Conservation (phyloP, 2,329 filamentous ascomycete species). For the Verticillium longisporum region DNA sequence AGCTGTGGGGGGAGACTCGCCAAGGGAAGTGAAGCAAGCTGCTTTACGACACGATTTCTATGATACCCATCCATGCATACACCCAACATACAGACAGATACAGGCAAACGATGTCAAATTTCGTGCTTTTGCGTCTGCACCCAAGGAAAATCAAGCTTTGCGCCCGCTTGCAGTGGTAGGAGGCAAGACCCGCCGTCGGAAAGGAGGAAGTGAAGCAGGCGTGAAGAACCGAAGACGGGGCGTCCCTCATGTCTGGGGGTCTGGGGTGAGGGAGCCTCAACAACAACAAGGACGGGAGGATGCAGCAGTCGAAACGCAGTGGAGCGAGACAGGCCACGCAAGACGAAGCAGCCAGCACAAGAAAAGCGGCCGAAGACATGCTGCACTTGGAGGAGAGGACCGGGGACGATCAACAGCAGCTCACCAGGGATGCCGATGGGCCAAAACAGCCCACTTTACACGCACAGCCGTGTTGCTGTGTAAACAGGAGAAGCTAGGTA, state of each 20-base stretch:
- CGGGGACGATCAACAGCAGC: no score
- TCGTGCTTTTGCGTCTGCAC: neutral
- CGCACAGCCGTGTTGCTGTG: no score
- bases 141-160: neutral
- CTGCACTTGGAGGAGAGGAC: neutral
- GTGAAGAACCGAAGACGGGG: neutral
- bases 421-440: no score
- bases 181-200: neutral
- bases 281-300: no score
- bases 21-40: conserved; percentile 11
- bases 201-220: neutral
- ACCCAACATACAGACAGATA: neutral
- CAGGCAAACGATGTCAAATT: neutral
- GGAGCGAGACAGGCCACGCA: no score
- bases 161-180: neutral
- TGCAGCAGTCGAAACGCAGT: no score
- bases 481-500: neutral
- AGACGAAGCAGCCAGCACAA: no score
- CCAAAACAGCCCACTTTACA: no score
- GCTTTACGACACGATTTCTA: neutral
- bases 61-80: neutral
- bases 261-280: no score
- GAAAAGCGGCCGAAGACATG: neutral
- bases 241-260: neutral
- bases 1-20: conserved; percentile 63